Evolutionary conservation across 2,329 filamentous ascomycete genomes (phyloP), one percentile per base, ranked within the genome.

Genomic region (Fusarium protoensiforme): DNA sequence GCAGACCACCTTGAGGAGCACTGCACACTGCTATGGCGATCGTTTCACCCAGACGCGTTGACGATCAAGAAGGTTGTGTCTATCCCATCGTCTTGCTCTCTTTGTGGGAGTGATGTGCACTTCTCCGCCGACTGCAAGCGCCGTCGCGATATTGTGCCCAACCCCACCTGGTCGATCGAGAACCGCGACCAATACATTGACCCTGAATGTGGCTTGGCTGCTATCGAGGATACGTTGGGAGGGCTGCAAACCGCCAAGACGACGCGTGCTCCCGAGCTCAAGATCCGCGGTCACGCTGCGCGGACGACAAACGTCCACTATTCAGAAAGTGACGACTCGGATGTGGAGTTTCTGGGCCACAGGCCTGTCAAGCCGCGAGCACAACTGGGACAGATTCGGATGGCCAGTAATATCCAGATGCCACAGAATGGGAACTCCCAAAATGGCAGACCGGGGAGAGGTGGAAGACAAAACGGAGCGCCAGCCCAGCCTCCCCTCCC

Each of bases 1-100:
- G 72, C 77, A 4, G 83, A 86, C 10, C 92, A 94, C 75, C 74
- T 86, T 10, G 92, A 94, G 77, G 78, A 83, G 14, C 81, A 87
- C 3, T 94, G 92, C 78, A 86, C 88, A 61, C 83, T 86, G 56
- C 82, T 92, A 27, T 94, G 91, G 91, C 85, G 87, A 65, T 89
- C 85, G 20, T 92, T 87, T 77, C 79, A 82, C 14, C 84, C 84
- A 3, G 79, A 82, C 16, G 75, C 81, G 11, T 77, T 81, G 18
- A 80, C 80, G 16, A 81, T 85, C 57, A 84, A 82, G 65, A 89
- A 85, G 68, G 88, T 91, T 41, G 81, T 81, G 57, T 79, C 80
- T 33, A 84, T 92, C 22, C 84, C 85, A 0, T 80, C 85, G 1
- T 87, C 84, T 61, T 92, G 91, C 80, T 90, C 89, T 66, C 79